A percentile compares a stretch with the other conserved stretches of the same genome.
Evolutionary conservation across 2,329 filamentous ascomycete genomes (phyloP).

Genomic region (Penicillium sp.): DNA sequence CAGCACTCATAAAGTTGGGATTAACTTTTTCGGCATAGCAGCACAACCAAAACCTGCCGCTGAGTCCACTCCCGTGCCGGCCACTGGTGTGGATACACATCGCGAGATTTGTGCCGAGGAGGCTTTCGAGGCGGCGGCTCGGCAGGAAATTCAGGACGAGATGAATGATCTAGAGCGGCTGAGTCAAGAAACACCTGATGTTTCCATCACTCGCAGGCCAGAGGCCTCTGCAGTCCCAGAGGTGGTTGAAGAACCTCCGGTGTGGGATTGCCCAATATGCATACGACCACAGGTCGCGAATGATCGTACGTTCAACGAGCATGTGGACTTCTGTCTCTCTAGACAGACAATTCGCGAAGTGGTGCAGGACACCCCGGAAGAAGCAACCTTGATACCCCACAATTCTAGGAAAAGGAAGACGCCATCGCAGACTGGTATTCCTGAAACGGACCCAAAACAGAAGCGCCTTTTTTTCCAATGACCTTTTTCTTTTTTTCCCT

Average conservation of each 20-base stretch:
- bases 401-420: slow-evolving; percentile 34
- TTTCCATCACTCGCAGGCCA: slow-evolving; percentile 1
- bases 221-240: slow-evolving; percentile 22
- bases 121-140: slow-evolving; percentile 61
- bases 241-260: slow-evolving; percentile 41
- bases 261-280: slow-evolving; percentile 90
- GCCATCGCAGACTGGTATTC: slow-evolving; percentile 22
- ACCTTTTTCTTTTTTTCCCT: slow-evolving; percentile 11
- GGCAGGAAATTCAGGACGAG: slow-evolving; percentile 59
- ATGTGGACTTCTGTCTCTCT: slow-evolving; percentile 90
- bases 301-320: slow-evolving; percentile 78
- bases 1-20: slow-evolving; percentile 75
- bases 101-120: slow-evolving; percentile 70
- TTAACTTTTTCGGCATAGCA: slow-evolving; percentile 71
- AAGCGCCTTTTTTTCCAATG: slow-evolving; percentile 36
- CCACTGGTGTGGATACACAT: slow-evolving; percentile 33
- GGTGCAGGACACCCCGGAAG: slow-evolving; percentile 54
- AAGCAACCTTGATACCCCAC: background rate
- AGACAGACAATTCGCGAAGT: slow-evolving; percentile 80
- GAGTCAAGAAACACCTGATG: slow-evolving; percentile 53
- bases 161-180: slow-evolving; percentile 61
- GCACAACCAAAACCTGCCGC: slow-evolving; percentile 21
- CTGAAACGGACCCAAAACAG: slow-evolving; percentile 28
- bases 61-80: slow-evolving; percentile 7
- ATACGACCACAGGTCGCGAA: slow-evolving; percentile 69